Percentiles rank a stretch among this genome's conserved stretches.
These are phyloP conservation scores for Saccharum officinarum DNA, from an alignment of 176 grass and related monocot species.

Conservation along the genomic window DNA sequence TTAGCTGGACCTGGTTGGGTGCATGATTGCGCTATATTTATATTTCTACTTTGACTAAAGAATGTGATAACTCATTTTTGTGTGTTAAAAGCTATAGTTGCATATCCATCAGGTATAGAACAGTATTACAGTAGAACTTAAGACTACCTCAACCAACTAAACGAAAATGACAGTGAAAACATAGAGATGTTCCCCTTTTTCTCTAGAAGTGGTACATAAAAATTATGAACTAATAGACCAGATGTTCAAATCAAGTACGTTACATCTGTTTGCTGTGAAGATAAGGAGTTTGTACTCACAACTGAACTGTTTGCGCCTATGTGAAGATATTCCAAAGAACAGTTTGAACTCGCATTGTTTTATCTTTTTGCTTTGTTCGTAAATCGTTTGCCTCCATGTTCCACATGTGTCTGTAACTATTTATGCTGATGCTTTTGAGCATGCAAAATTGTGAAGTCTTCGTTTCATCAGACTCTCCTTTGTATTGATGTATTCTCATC, in stretches of 20 bases:
- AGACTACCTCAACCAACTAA: neutral
- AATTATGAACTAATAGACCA: neutral
- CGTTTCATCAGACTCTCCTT: neutral
- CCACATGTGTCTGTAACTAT: neutral
- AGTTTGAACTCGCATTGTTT: neutral
- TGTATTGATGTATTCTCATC: neutral
- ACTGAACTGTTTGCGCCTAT: neutral
- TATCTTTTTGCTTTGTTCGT: neutral
- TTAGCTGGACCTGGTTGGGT: neutral
- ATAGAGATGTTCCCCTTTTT: neutral
- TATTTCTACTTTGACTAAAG: neutral
- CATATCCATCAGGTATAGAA: neutral
- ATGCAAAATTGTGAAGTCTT: constrained; percentile 1
- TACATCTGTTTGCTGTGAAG: neutral
- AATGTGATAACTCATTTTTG: neutral
- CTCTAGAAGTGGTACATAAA: neutral
- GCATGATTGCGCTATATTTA: neutral
- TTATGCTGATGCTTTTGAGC: neutral
- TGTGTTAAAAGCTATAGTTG: constrained; percentile 11
- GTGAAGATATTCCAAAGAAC: constrained; percentile 9
- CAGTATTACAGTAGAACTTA: neutral
- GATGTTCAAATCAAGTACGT: neutral
- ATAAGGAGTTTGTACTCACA: neutral
- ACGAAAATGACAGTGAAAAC: neutral
- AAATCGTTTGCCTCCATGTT: neutral